Evolutionary conservation across 805 yeast species (phyloP).

Genomic region (Zygotorulaspora chibaensis): DNA sequence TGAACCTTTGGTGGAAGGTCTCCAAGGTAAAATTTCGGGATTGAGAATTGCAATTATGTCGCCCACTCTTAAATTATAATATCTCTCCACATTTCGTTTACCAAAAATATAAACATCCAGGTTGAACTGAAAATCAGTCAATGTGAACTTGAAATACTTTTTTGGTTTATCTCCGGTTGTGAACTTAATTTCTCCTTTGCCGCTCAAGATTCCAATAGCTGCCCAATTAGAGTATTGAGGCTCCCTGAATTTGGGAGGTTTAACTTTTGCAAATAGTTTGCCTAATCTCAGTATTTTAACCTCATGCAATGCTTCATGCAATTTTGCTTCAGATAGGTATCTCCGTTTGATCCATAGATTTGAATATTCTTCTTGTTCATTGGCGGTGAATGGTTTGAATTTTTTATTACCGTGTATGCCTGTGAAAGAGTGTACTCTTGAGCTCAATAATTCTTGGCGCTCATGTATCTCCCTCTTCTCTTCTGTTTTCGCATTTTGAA

Average conservation of each 20-base stretch:
- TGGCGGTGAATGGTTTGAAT: slow-evolving; percentile 31
- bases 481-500: slow-evolving; percentile 27
- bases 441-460: slow-evolving; percentile 28
- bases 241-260: slow-evolving; percentile 63
- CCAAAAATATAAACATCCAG: slow-evolving; percentile 63
- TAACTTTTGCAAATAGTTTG: slow-evolving; percentile 58
- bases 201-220: slow-evolving; percentile 63
- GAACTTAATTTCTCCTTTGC: slow-evolving; percentile 50
- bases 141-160: slow-evolving; percentile 55
- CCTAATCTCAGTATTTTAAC: slow-evolving; percentile 55
- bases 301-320: slow-evolving; percentile 42
- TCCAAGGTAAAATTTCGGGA: slow-evolving; percentile 54
- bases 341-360: slow-evolving; percentile 43
- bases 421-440: slow-evolving; percentile 42
- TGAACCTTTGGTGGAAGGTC: slow-evolving; percentile 22
- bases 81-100: slow-evolving; percentile 54
- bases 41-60: slow-evolving; percentile 70
- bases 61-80: slow-evolving; percentile 72
- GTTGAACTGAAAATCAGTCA: slow-evolving; percentile 64
- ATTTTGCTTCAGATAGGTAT: slow-evolving; percentile 39
- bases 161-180: slow-evolving; percentile 40
- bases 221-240: slow-evolving; percentile 77
- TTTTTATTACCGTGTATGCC: slow-evolving; percentile 15
- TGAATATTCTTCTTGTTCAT: slow-evolving; percentile 46
- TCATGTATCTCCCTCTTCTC: slow-evolving; percentile 20